A percentile compares a stretch with the other conserved stretches of the same genome.
Evolutionary conservation across 2,329 filamentous ascomycete genomes (phyloP).

Genomic region (Microsporum ferrugineum): DNA sequence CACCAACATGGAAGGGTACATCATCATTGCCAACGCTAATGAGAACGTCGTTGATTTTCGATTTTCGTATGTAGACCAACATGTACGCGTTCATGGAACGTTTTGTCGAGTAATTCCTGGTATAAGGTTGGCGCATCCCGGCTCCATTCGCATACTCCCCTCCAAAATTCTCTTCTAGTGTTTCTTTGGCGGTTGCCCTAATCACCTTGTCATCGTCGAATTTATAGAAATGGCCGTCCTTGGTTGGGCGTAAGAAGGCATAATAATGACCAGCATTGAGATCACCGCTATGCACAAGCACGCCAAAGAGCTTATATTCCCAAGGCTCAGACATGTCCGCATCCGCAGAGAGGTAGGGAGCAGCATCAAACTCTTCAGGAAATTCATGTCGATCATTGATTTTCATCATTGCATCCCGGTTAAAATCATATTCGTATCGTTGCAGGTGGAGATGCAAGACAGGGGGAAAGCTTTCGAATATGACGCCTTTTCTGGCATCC

Average conservation of each 20-base stretch:
- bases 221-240: conserved; percentile 89
- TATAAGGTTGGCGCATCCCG: conserved; percentile 54
- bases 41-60: conserved; percentile 70
- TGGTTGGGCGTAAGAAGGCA: conserved; percentile 85
- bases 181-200: conserved; percentile 81
- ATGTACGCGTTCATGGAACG: conserved; percentile 87
- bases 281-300: conserved; percentile 91
- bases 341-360: conserved; percentile 74
- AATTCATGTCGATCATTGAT: conserved; percentile 49
- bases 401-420: conserved; percentile 97
- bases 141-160: conserved; percentile 62
- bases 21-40: conserved; percentile 63
- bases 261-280: conserved; percentile 98
- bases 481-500: conserved; percentile 94
- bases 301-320: conserved; percentile 85
- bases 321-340: conserved; percentile 82
- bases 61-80: conserved; percentile 92
- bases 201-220: conserved; percentile 97
- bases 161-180: conserved; percentile 91
- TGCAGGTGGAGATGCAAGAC: conserved; percentile 31
- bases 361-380: conserved; percentile 46
- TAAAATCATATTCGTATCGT: conserved; percentile 94
- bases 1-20: conserved; percentile 70
- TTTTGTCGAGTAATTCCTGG: conserved; percentile 52
- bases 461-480: conserved; percentile 54